Conservation (phyloP, 106 monocot genomes). For the Iris macrosiphon region DNA sequence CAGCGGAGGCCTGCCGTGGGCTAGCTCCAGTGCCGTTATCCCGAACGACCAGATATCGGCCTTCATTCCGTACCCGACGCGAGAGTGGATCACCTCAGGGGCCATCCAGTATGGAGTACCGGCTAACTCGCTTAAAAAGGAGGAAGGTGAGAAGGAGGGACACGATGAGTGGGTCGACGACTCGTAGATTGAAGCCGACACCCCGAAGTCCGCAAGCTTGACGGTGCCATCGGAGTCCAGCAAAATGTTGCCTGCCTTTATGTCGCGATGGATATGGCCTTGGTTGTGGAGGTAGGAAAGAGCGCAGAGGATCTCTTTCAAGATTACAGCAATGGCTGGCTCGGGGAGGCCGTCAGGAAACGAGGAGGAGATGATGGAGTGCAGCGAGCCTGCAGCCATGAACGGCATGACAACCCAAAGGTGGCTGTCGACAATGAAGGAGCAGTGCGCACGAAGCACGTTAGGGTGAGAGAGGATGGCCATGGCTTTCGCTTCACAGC, state of each 20-base stretch:
- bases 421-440: conserved; percentile 55
- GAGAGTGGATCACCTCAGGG: conserved; percentile 81
- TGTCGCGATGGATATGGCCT: conserved; percentile 66
- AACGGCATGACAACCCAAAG: conserved; percentile 87
- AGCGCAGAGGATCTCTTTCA: conserved; percentile 46
- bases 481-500: conserved; percentile 70
- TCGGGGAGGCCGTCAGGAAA: conserved; percentile 57
- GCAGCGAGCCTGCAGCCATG: conserved; percentile 72
- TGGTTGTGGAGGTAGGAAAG: conserved; percentile 63
- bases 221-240: conserved; percentile 56
- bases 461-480: conserved; percentile 60
- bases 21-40: conserved; percentile 73
- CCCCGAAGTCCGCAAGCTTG: conserved; percentile 74
- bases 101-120: conserved; percentile 87
- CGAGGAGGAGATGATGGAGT: conserved; percentile 56
- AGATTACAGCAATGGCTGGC: conserved; percentile 40
- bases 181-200: conserved; percentile 81
- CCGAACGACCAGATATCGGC: conserved; percentile 91
- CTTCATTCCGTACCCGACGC: conserved; percentile 62
- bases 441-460: conserved; percentile 74
- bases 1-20: conserved; percentile 61
- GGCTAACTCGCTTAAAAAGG: conserved; percentile 17
- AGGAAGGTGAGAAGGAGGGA: conserved; percentile 23
- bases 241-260: conserved; percentile 77
- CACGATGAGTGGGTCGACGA: conserved; percentile 10